These are phyloP conservation scores for Ascomycota sp. DNA, from an alignment of 2,329 filamentous ascomycete genomes.

Conservation along the genomic window DNA sequence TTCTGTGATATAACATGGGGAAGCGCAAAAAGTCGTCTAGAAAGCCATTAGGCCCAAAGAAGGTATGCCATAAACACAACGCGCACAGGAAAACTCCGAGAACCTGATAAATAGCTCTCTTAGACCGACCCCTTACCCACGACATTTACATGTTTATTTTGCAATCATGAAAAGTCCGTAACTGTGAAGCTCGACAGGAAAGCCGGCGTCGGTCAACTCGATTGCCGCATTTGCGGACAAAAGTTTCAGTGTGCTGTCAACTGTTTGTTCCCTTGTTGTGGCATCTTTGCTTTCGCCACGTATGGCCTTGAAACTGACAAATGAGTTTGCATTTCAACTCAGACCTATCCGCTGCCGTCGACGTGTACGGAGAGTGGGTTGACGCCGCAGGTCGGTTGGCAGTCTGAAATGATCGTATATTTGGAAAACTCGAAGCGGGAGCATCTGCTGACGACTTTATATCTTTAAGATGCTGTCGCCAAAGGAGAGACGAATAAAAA, in stretches of 20 bases:
- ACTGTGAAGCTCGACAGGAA: conserved; percentile 88
- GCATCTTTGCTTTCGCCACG: neutral
- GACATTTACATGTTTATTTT: conserved; percentile 91
- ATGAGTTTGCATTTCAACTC: too few species aligned
- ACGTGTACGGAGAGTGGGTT: conserved; percentile 96
- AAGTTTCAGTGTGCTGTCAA: conserved; percentile 84
- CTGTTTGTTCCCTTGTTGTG: conserved; percentile 30
- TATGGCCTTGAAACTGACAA: neutral
- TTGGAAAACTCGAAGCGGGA: too few species aligned
- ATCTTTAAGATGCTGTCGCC: too few species aligned
- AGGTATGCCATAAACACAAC: conserved; percentile 25
- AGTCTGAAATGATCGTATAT: too few species aligned
- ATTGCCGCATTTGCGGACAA: conserved; percentile 85
- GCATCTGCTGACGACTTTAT: too few species aligned
- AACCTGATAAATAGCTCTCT: neutral
- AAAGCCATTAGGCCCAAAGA: conserved; percentile 64
- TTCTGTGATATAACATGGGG: conserved; percentile 30
- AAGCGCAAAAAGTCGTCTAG: conserved; percentile 85
- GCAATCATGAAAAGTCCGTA: conserved; percentile 89
- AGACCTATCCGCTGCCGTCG: conserved; percentile 79
- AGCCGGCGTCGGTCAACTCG: conserved; percentile 57
- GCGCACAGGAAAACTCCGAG: too few species aligned
- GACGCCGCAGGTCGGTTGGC: conserved; percentile 44
- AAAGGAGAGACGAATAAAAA: too few species aligned
- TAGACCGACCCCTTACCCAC: conserved; percentile 52